Evolutionary conservation across 2,329 filamentous ascomycete genomes (phyloP).

Genomic region (Furcasterigmium furcatum): DNA sequence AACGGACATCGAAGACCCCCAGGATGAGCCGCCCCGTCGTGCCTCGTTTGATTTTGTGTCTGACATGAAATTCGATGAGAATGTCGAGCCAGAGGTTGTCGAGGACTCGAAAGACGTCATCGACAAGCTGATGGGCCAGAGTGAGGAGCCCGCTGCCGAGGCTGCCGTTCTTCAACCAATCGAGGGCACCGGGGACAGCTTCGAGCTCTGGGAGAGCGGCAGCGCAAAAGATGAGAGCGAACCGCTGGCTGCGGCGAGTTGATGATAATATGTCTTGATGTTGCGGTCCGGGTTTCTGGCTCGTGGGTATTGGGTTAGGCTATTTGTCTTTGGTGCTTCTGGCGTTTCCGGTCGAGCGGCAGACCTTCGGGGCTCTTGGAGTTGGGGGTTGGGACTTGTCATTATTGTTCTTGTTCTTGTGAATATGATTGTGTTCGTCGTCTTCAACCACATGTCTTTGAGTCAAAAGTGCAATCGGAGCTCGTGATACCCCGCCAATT

Average conservation of each 20-base stretch:
- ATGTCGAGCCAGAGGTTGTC: slow-evolving; percentile 9
- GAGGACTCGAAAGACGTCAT: slow-evolving; percentile 18
- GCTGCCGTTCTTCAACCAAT: slow-evolving; percentile 51
- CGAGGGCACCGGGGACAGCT: slow-evolving; percentile 56
- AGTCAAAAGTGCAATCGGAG: too few species aligned
- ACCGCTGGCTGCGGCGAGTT: slow-evolving; percentile 17
- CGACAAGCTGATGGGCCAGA: slow-evolving; percentile 28
- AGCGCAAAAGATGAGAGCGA: slow-evolving; percentile 59
- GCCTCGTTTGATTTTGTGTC: slow-evolving; percentile 9
- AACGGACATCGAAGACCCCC: not conserved
- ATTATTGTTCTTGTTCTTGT: too few species aligned
- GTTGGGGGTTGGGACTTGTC: not conserved
- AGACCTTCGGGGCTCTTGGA: too few species aligned
- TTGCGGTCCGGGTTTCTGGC: not conserved
- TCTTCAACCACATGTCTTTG: too few species aligned
- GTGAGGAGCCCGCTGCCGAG: slow-evolving; percentile 31
- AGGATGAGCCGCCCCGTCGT: not conserved
- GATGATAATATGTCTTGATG: slow-evolving; percentile 9
- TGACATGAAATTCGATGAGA: slow-evolving; percentile 6
- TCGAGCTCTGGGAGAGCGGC: slow-evolving; percentile 70
- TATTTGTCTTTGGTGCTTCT: not conserved
- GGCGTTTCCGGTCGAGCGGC: too few species aligned
- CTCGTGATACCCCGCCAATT: too few species aligned
- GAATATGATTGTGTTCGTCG: too few species aligned
- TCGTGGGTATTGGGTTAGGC: not conserved